Evolutionary conservation across 2,329 filamentous ascomycete species (phyloP).

Genomic region (Ophiosphaerella korrae): DNA sequence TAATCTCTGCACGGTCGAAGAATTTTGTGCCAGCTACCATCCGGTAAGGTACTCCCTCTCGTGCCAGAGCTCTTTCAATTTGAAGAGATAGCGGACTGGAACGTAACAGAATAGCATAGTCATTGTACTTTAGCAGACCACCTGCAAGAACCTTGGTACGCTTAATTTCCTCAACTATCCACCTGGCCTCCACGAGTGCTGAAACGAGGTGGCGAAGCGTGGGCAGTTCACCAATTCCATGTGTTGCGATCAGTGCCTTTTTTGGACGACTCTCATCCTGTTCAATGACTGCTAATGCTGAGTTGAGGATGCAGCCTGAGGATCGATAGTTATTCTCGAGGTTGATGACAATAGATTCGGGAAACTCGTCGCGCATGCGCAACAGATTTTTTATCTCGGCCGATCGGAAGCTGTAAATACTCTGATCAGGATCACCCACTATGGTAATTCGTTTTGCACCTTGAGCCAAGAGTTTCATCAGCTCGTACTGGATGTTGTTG

Average conservation of each 20-base stretch:
- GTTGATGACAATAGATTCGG: constrained; percentile 78
- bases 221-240: constrained; percentile 77
- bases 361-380: constrained; percentile 76
- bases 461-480: constrained; percentile 87
- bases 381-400: constrained; percentile 89
- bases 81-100: constrained; percentile 81
- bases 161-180: constrained; percentile 85
- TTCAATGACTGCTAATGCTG: constrained; percentile 85
- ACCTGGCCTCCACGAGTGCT: constrained; percentile 76
- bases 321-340: constrained; percentile 95
- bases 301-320: constrained; percentile 79
- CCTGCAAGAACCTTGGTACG: constrained; percentile 74
- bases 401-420: constrained; percentile 94
- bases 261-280: constrained; percentile 82
- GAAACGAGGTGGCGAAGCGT: constrained; percentile 77
- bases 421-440: constrained; percentile 96
- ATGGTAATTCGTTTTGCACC: constrained; percentile 79
- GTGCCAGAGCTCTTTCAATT: constrained; percentile 83
- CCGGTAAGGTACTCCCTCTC: constrained; percentile 80
- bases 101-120: constrained; percentile 86
- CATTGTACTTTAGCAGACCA: constrained; percentile 71
- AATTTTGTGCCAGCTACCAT: constrained; percentile 94
- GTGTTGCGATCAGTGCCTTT: constrained; percentile 80
- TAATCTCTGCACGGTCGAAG: constrained; percentile 89
- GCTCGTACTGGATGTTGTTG: constrained; percentile 90